phyloP scores from a whole-genome alignment of 768 basidiomycete genomes.

The Boletus speciosus region DNA sequence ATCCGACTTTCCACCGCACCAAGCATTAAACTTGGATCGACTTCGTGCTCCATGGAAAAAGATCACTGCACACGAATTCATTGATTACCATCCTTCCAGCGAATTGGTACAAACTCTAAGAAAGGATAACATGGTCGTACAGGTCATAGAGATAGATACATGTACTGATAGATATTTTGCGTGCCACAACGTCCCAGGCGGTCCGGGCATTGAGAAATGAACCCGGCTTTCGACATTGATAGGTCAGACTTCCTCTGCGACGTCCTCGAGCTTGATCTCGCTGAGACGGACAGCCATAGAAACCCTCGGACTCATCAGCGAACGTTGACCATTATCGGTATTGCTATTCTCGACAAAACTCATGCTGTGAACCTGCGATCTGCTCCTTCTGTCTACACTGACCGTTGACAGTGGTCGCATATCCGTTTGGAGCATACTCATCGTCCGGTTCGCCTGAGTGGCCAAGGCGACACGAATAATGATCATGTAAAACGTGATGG shows the following conservation, averaged over 20 bases:
- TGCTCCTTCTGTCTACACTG: not conserved
- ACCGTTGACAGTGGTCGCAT: not conserved
- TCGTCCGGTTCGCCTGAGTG: too few species aligned
- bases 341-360: not conserved
- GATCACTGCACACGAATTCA: too few species aligned
- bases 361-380: not conserved
- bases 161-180: not conserved
- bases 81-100: too few species aligned
- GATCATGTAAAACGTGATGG: constrained; percentile 19
- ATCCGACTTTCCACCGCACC: too few species aligned
- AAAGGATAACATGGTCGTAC: not conserved
- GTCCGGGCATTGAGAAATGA: not conserved
- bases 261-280: not conserved
- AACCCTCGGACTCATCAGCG: not conserved
- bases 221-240: not conserved
- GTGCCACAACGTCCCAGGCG: not conserved
- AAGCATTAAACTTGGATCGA: too few species aligned
- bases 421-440: too few species aligned
- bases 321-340: not conserved
- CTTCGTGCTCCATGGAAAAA: too few species aligned
- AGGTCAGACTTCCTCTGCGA: not conserved
- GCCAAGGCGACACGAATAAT: constrained; percentile 10
- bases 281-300: constrained; percentile 7
- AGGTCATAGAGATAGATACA: not conserved
- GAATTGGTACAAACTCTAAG: not conserved